Evolutionary conservation across 1,284 basidiomycete species (phyloP), one percentile per base, ranked within the genome.

Genomic region (Papiliotrema fonsecae): DNA sequence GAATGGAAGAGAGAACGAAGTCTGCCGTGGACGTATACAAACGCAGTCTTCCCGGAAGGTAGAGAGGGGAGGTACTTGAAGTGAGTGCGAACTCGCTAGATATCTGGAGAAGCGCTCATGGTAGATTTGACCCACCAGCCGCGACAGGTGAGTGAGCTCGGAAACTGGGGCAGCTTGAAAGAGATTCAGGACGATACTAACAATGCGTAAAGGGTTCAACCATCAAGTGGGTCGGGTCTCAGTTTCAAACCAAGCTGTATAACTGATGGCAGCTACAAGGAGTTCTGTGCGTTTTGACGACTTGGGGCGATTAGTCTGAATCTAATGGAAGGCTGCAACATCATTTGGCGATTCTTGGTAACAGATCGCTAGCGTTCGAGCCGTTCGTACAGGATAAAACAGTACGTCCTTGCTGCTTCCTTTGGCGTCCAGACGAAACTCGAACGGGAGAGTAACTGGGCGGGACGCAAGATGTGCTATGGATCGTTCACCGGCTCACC

Each of bases 331-430:
- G 69, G 21, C 47, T 74, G 24, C 64, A 73, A 42, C 70, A 72
- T 36, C 68, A 72, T 34, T 50, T 73, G 7, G 72, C 72, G 0
- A 55, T 67, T 9, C 28, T 65, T 1, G 50, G 63, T 1, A 71
- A 72, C 45, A 51, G 72, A 13, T 65, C 64, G 10, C 50, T 69
- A 9, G 70, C 62, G 22, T 74, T 61, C 49, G 67, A 70, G 40
- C 68, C 69, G 4, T 63, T 68, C 38, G 60, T 66, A 10, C 54
- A 66, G 36, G 64, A 67, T 27, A 57, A 62, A 21, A 62, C 65
- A 10, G 64, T 69, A 24, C 10, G 30, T 22, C n/a, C n/a, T n/a
- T n/a, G n/a, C n/a, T n/a, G n/a, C n/a, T n/a, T n/a, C n/a, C n/a
- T n/a, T n/a, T n/a, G n/a, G n/a, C n/a, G n/a, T n/a, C n/a, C n/a